Percentiles rank a stretch among this genome's conserved stretches.
phyloP scores from a whole-genome alignment of 1,284 basidiomycete species.

The Cryptococcus sp. region DNA sequence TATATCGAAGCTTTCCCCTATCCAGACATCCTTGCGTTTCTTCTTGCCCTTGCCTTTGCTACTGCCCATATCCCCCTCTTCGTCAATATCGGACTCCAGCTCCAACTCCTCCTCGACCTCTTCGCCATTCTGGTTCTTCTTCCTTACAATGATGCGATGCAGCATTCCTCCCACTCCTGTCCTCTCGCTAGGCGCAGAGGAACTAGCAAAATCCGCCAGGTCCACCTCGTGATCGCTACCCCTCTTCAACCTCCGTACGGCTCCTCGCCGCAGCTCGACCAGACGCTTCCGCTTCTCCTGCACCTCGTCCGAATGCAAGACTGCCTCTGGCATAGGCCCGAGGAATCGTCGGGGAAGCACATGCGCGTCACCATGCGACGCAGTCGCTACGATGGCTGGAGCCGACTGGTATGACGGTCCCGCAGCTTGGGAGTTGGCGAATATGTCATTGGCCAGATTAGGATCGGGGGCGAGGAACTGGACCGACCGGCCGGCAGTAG shows the following conservation, averaged over 20 bases:
- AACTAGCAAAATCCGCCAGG: neutral
- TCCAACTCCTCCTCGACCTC: slow-evolving; percentile 20
- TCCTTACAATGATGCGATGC: slow-evolving; percentile 22
- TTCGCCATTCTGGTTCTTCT: slow-evolving; percentile 14
- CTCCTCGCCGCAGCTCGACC: slow-evolving; percentile 20
- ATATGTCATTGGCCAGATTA: neutral
- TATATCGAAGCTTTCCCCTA: slow-evolving; percentile 50
- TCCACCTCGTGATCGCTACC: slow-evolving; percentile 5
- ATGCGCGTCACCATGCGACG: slow-evolving; percentile 30
- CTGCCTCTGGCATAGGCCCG: slow-evolving; percentile 42
- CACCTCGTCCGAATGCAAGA: slow-evolving; percentile 26
- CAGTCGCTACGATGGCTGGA: slow-evolving; percentile 18
- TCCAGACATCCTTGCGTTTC: slow-evolving; percentile 37
- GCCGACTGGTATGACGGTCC: neutral
- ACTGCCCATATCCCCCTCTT: slow-evolving; percentile 16
- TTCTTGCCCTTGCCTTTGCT: slow-evolving; percentile 18
- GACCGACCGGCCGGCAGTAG: slow-evolving; percentile 4
- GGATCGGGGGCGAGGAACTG: slow-evolving; percentile 7
- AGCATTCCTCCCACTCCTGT: slow-evolving; percentile 12
- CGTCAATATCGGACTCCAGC: slow-evolving; percentile 1
- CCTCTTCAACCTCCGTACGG: slow-evolving; percentile 13
- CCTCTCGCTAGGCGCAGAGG: neutral
- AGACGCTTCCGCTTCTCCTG: slow-evolving; percentile 27
- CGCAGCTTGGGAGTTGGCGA: neutral
- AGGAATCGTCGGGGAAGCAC: slow-evolving; percentile 43